phyloP scores from a whole-genome alignment of 208 protist genomes.

The Herpetomonas samuelpessoai region DNA sequence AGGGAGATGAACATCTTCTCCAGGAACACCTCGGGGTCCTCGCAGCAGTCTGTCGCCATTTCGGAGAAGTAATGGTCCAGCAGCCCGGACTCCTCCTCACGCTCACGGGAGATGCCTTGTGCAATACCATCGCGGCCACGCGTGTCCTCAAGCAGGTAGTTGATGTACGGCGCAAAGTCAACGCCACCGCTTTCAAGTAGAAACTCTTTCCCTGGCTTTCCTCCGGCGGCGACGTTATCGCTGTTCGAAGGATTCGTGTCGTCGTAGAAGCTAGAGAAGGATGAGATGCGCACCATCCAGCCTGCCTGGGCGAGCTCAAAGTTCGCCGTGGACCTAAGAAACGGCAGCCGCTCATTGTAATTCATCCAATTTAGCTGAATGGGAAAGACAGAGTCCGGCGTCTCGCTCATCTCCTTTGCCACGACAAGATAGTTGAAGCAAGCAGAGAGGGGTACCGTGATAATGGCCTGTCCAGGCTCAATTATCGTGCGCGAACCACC shows the following conservation, averaged over 20 bases:
- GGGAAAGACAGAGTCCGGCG: slow-evolving; percentile 44
- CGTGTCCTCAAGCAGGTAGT: slow-evolving; percentile 82
- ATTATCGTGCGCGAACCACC: slow-evolving; percentile 10
- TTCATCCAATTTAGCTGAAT: slow-evolving; percentile 88
- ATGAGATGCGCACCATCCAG: slow-evolving; percentile 81
- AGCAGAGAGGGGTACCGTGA: slow-evolving; percentile 55
- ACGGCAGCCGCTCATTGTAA: slow-evolving; percentile 66
- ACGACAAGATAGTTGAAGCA: slow-evolving; percentile 81
- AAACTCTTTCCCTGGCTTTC: neutral
- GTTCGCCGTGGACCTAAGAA: slow-evolving; percentile 42
- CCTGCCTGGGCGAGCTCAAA: slow-evolving; percentile 68
- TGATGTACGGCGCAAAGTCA: slow-evolving; percentile 64
- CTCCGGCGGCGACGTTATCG: neutral
- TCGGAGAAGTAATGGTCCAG: slow-evolving; percentile 81
- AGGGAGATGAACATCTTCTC: slow-evolving; percentile 75
- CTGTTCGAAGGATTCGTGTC: neutral
- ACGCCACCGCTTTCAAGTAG: neutral
- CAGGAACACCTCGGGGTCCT: slow-evolving; percentile 82
- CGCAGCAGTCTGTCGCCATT: slow-evolving; percentile 81
- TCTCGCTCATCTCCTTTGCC: slow-evolving; percentile 65
- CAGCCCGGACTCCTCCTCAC: slow-evolving; percentile 63
- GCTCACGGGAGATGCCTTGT: slow-evolving; percentile 72
- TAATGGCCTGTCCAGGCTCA: slow-evolving; percentile 71
- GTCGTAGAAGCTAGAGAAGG: slow-evolving; percentile 16
- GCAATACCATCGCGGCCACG: slow-evolving; percentile 75